Evolutionary conservation across 805 yeast genomes (phyloP), one percentile per base, ranked within the genome.

Genomic region (Lipomyces yamadae): DNA sequence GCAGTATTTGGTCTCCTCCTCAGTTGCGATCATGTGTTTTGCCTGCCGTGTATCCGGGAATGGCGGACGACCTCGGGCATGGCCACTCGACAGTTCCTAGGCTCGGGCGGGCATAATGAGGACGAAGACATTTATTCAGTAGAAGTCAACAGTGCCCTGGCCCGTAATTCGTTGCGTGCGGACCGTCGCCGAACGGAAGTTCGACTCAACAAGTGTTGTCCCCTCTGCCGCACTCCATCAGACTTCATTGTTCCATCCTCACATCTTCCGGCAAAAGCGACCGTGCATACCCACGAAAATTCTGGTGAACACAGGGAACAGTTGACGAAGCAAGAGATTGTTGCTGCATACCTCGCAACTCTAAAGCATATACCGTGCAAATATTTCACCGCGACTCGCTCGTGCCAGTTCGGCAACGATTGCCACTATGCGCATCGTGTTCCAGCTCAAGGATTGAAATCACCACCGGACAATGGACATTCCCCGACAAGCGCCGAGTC

Each of bases 341-440:
- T 64, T 2, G 57, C 54, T 8, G 55, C 56, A 2, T 67, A 67
- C 37, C 29, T 64, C 24, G 55, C 37, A 29, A 67, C 70, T 4
- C 30, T 60, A 15, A 60, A 58, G 35, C 70, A 53, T 29, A 67
- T 67, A 33, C 65, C 68, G n/a, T 67, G 70, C 70, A 65, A 53
- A 52, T 65, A 67, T 35, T 61, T 67, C 42, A 15, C 33, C 8
- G 4, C 29, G 34, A 30, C 35, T 11, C 42, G 37, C 11, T 6
- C 18, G 29, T 67, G 70, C 42, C 63, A 34, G 32, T 67, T 67
- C 42, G 66, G 68, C 11, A 65, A 67, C 45, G 70, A 64, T 7
- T 67, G 70, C 42, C 58, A 65, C 53, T 67, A 67, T 29, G 60
- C 66, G 11, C 70, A 67, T 48, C 62, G 62, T 10, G 33, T 33